Evolutionary conservation across 2,329 filamentous ascomycete genomes (phyloP).

Genomic region (Calonectria pseudoreteaudii): DNA sequence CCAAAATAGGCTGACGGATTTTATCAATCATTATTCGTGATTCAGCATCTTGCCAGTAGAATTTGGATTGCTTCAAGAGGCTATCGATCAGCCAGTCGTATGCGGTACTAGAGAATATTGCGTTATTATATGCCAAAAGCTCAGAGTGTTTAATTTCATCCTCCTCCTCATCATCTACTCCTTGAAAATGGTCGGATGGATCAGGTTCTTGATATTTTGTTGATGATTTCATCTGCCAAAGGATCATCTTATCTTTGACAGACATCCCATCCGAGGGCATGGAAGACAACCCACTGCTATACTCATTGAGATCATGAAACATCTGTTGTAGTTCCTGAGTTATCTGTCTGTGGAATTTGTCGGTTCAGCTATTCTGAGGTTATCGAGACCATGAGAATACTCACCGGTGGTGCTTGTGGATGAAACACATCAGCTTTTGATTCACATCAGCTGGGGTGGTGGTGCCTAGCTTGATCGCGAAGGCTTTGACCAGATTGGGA

Average conservation of each 20-base stretch:
- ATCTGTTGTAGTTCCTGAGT: not conserved
- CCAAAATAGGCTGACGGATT: not conserved
- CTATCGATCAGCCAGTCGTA: conserved; percentile 1
- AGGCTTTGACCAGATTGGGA: not conserved
- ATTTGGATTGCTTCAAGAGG: not conserved
- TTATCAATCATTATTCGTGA: not conserved
- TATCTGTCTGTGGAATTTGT: not conserved
- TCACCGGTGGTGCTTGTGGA: not conserved
- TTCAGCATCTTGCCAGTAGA: not conserved
- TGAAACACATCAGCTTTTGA: not conserved
- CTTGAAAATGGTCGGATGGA: not conserved
- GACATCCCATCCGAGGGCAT: not conserved
- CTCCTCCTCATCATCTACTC: not conserved
- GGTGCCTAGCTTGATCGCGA: not conserved
- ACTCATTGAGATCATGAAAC: not conserved
- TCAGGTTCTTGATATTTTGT: not conserved
- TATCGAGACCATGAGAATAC: not conserved
- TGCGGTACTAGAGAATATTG: not conserved
- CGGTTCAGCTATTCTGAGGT: not conserved
- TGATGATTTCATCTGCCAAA: not conserved
- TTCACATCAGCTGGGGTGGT: not conserved
- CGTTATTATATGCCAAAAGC: not conserved
- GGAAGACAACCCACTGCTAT: too few species aligned
- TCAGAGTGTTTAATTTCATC: not conserved
- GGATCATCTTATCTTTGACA: not conserved